A percentile compares a stretch with the other conserved stretches of the same genome.
phyloP scores from a whole-genome alignment of 1,284 basidiomycete species.

The Cryptococcus sp. region DNA sequence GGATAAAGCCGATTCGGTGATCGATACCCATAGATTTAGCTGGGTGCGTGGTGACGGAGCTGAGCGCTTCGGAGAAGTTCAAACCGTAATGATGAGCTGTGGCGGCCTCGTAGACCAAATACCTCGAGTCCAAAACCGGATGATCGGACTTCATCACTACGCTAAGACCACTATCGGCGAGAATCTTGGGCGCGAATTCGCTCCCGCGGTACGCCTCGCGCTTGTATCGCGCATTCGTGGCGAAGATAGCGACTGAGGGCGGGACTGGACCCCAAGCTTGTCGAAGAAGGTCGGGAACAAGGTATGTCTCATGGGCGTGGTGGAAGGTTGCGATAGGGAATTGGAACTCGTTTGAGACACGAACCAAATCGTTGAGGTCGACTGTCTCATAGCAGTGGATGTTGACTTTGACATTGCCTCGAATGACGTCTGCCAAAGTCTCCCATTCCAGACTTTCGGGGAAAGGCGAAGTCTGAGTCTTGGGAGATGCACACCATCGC shows the following conservation, averaged over 20 bases:
- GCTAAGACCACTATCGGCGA: slow-evolving; percentile 70
- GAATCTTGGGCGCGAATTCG: slow-evolving; percentile 78
- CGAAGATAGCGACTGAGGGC: slow-evolving; percentile 74
- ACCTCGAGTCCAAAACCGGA: slow-evolving; percentile 71
- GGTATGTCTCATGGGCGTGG: slow-evolving; percentile 82
- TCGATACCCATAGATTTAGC: slow-evolving; percentile 74
- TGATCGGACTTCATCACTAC: slow-evolving; percentile 72
- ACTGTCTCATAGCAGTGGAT: slow-evolving; percentile 77
- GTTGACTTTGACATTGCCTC: slow-evolving; percentile 66
- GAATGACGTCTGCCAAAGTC: slow-evolving; percentile 78
- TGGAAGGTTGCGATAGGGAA: slow-evolving; percentile 75
- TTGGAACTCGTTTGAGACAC: slow-evolving; percentile 76
- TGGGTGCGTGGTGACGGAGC: slow-evolving; percentile 74
- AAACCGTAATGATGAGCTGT: slow-evolving; percentile 75
- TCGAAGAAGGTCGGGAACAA: slow-evolving; percentile 77
- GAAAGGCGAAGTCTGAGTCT: slow-evolving; percentile 58
- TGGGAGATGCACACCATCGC: slow-evolving; percentile 63
- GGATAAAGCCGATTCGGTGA: slow-evolving; percentile 76
- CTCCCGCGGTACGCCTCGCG: slow-evolving; percentile 66
- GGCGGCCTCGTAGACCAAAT: slow-evolving; percentile 79
- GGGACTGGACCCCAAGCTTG: slow-evolving; percentile 63
- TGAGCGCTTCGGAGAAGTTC: slow-evolving; percentile 46
- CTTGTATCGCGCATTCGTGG: slow-evolving; percentile 57
- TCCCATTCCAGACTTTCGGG: slow-evolving; percentile 82
- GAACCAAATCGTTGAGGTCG: slow-evolving; percentile 63